These are phyloP conservation scores for Aspergillaceae sp. DNA, from an alignment of 2,329 filamentous ascomycete species.

Conservation along the genomic window DNA sequence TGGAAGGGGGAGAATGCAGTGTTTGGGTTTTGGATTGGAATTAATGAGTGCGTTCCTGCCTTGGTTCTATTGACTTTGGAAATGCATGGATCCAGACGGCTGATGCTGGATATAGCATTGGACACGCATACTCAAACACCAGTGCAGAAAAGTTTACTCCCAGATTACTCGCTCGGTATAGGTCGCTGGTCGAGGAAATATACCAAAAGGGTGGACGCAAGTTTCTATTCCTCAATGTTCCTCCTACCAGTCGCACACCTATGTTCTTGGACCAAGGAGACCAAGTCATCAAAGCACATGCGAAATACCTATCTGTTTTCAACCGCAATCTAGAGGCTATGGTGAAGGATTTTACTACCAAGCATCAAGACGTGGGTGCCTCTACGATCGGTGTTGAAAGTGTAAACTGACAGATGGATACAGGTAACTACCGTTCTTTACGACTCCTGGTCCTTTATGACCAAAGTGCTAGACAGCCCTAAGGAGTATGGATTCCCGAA, in stretches of 20 bases:
- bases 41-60: constrained; percentile 18
- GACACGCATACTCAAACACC: constrained; percentile 20
- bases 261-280: constrained; percentile 13
- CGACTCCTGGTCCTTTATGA: constrained; percentile 24
- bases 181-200: constrained; percentile 37
- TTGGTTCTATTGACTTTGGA: background rate
- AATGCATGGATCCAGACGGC: background rate
- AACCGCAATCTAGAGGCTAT: constrained; percentile 18
- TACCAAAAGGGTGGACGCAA: constrained; percentile 49
- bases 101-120: constrained; percentile 13
- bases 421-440: constrained; percentile 20
- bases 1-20: constrained; percentile 19
- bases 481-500: constrained; percentile 18
- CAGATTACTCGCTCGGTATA: constrained; percentile 39
- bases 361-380: constrained; percentile 13
- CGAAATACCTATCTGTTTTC: constrained; percentile 15
- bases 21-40: constrained; percentile 28
- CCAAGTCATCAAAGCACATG: constrained; percentile 10
- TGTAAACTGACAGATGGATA: too few relatives aligned
- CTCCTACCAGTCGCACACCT: constrained; percentile 34
- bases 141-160: constrained; percentile 22
- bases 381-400: background rate
- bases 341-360: constrained; percentile 11
- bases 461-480: constrained; percentile 18
- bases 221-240: constrained; percentile 53